These are phyloP conservation scores for Platanus orientalis DNA, from an alignment of 164 flowering plant genomes.

Conservation along the genomic window DNA sequence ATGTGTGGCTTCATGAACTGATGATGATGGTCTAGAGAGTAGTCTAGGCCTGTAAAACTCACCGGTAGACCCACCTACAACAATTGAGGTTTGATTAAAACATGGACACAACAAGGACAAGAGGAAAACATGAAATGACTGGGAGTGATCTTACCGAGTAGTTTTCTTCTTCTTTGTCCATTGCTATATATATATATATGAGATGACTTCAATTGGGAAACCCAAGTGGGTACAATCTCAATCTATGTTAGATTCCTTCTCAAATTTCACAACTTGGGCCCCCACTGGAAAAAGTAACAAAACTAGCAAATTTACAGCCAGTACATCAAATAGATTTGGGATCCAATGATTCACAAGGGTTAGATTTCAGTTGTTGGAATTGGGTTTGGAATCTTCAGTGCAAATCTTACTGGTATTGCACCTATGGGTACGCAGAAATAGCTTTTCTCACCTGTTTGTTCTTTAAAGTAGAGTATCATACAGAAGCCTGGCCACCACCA, in stretches of 20 bases:
- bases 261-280: conserved; percentile 4
- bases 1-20: conserved; percentile 24
- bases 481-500: not conserved
- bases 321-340: not conserved
- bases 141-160: conserved; percentile 41
- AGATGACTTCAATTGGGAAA: not conserved
- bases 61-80: conserved; percentile 28
- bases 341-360: not conserved
- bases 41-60: conserved; percentile 29
- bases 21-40: conserved; percentile 30
- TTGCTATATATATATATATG: conserved; percentile 12
- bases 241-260: conserved; percentile 12
- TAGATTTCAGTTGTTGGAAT: not conserved
- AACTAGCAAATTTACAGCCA: not conserved
- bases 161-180: conserved; percentile 62
- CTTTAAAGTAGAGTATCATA: too few species aligned
- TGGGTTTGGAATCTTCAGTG: not conserved
- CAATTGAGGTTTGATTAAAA: conserved; percentile 20
- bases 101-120: conserved; percentile 10
- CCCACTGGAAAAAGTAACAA: conserved; percentile 12
- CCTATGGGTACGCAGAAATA: not conserved
- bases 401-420: not conserved
- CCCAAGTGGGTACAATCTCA: not conserved
- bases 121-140: conserved; percentile 4
- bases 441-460: not conserved